phyloP scores from a whole-genome alignment of 768 basidiomycete genomes.

The Mycena leptocephala region DNA sequence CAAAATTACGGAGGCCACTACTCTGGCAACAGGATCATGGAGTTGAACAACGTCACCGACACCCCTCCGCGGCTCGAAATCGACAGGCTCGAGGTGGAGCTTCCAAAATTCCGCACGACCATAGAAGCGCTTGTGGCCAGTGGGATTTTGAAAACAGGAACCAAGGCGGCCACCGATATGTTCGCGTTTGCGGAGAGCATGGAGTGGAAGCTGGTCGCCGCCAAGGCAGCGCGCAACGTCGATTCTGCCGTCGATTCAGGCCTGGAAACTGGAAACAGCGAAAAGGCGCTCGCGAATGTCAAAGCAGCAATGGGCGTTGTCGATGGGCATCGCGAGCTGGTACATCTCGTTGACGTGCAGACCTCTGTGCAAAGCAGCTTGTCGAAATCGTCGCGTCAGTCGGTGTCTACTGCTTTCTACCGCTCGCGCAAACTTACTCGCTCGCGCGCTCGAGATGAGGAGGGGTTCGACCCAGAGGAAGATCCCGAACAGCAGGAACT shows the following conservation, averaged over 20 bases:
- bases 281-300: slow-evolving; percentile 35
- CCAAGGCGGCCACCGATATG: slow-evolving; percentile 41
- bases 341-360: slow-evolving; percentile 57
- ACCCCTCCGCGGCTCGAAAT: slow-evolving; percentile 35
- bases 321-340: slow-evolving; percentile 44
- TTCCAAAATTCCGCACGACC: slow-evolving; percentile 43
- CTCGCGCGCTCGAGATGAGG: slow-evolving; percentile 11
- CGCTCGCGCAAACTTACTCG: too few relatives aligned
- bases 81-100: slow-evolving; percentile 37
- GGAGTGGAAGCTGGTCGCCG: slow-evolving; percentile 45
- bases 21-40: too few relatives aligned
- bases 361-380: slow-evolving; percentile 50
- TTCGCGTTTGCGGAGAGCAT: slow-evolving; percentile 45
- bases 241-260: slow-evolving; percentile 14
- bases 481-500: slow-evolving; percentile 25
- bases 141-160: slow-evolving; percentile 43
- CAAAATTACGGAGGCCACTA: neutral
- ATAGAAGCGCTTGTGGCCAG: slow-evolving; percentile 41
- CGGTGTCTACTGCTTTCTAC: too few relatives aligned
- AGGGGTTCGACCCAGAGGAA: slow-evolving; percentile 37
- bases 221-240: slow-evolving; percentile 35
- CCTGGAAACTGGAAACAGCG: slow-evolving; percentile 27
- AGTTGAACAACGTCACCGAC: slow-evolving; percentile 29
- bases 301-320: slow-evolving; percentile 33
- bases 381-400: slow-evolving; percentile 19